Evolutionary conservation across 129 eudicot species (phyloP), one percentile per base, ranked within the genome.

Genomic region (Lonicera japonica): DNA sequence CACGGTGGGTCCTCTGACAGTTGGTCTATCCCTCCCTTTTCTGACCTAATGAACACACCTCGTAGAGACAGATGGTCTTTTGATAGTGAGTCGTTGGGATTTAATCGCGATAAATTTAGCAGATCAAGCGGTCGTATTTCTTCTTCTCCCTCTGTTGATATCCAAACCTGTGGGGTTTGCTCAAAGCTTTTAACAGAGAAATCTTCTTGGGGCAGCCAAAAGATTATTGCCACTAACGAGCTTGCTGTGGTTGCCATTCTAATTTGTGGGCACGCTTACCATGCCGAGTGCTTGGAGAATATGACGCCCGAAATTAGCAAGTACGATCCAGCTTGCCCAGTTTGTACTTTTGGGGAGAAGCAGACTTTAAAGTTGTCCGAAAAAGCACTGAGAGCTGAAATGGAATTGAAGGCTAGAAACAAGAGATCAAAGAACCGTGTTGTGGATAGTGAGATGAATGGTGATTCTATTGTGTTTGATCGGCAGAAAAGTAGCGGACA

Each of bases 341-440:
- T 92, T 43, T 92, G 99, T 76, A 88, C 99, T 52, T 77, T 82
- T 58, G 99, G 99, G 64, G 92, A 80, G 64, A 88, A 92, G 60
- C 82, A 79, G 79, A 75, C 75, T 21, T 23, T 69, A 48, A 88
- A 85, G 70, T 65, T 92, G 72, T 77, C 92, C 5, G 92, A 79
- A 61, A 87, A 91, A 51, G 94, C 85, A 5, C 58, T 80, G 57
- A 84, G 60, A 81, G 90, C 90, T 38, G 90, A 88, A 61, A 56
- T 73, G 80, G 95, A 84, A 61, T 76, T 80, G 22, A 92, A 82
- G 79, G 77, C 79, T 70, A 80, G 77, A 52, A 64, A 56, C 8
- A 58, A 71, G 77, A 76, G 64, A 54, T 88, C 74, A 11, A 85
- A 78, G 72, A 83, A 67, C 22, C 79, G 81, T 25, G 80, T 80